Conservation (phyloP, 2,329 filamentous ascomycete genomes). For the Claviceps paspali region DNA sequence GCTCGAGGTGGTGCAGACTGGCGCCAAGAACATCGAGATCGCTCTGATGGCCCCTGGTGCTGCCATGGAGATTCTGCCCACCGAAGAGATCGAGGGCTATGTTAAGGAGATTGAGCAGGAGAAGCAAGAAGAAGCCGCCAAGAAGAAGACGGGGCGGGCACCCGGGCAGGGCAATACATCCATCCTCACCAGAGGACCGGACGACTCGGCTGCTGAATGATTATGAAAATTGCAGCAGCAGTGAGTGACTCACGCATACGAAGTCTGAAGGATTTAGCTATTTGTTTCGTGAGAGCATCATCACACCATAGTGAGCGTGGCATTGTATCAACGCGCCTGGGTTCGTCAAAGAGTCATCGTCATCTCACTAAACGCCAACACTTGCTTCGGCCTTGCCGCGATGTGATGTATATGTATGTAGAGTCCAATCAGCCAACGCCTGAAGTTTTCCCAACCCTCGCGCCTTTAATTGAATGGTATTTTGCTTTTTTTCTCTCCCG, state of each 20-base stretch:
- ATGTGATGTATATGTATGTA: slow-evolving; percentile 8
- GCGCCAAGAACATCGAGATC: slow-evolving; percentile 99
- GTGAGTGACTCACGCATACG: neutral
- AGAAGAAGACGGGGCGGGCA: slow-evolving; percentile 77
- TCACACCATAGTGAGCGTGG: slow-evolving; percentile 13
- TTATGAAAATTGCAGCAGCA: slow-evolving; percentile 4
- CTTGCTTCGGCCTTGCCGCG: neutral
- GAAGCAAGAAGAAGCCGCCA: slow-evolving; percentile 96
- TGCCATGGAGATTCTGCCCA: slow-evolving; percentile 79
- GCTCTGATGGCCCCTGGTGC: slow-evolving; percentile 94
- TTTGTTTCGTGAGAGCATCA: slow-evolving; percentile 6
- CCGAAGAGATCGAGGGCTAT: slow-evolving; percentile 91
- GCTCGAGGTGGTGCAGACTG: slow-evolving; percentile 93
- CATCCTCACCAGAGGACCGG: slow-evolving; percentile 52
- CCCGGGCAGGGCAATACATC: slow-evolving; percentile 56
- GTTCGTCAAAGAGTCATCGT: neutral
- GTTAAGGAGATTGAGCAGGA: slow-evolving; percentile 99
- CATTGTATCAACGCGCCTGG: slow-evolving; percentile 22
- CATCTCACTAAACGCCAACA: slow-evolving; percentile 1
- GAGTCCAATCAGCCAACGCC: slow-evolving; percentile 16
- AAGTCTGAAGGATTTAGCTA: neutral
- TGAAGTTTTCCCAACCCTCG: slow-evolving; percentile 8
- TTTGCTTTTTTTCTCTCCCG: neutral
- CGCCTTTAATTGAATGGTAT: neutral
- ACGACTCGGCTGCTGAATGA: slow-evolving; percentile 24